phyloP scores from a whole-genome alignment of 306 rosid species.

The Astragalus glycyphyllos region DNA sequence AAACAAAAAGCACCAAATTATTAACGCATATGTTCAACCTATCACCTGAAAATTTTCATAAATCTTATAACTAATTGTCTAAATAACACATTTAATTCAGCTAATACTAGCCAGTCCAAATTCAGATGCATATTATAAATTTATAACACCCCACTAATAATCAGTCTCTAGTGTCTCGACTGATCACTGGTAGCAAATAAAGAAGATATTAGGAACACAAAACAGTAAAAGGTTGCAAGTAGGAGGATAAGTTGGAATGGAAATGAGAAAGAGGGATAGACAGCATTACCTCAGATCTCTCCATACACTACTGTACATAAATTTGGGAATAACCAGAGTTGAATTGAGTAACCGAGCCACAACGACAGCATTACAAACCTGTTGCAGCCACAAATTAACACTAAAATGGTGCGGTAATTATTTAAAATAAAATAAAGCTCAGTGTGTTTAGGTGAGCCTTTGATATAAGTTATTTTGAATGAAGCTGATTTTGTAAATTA shows the following conservation, averaged over 20 bases:
- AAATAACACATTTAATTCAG: conserved; percentile 9
- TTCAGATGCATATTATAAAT: conserved; percentile 22
- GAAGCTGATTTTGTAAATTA: not conserved
- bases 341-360: conserved; percentile 84
- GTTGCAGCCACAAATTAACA: conserved; percentile 46
- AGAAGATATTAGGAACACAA: conserved; percentile 28
- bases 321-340: conserved; percentile 86
- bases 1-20: not conserved
- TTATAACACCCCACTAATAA: conserved; percentile 29
- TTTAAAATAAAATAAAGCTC: conserved; percentile 14
- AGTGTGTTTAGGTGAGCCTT: not conserved
- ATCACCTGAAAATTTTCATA: conserved; percentile 23
- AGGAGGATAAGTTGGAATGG: not conserved
- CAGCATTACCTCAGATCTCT: conserved; percentile 84
- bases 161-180: conserved; percentile 19
- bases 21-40: not conserved
- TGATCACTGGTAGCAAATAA: conserved; percentile 24
- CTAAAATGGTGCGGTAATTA: not conserved
- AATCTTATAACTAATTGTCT: conserved; percentile 28
- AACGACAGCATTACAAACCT: conserved; percentile 93
- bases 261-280: conserved; percentile 38
- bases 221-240: not conserved
- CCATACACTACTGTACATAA: conserved; percentile 93
- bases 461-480: not conserved
- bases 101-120: conserved; percentile 4